Percentiles rank a stretch among this genome's conserved stretches.
phyloP scores from a whole-genome alignment of 495 filamentous ascomycete species.

The Aspergillus homomorphus region DNA sequence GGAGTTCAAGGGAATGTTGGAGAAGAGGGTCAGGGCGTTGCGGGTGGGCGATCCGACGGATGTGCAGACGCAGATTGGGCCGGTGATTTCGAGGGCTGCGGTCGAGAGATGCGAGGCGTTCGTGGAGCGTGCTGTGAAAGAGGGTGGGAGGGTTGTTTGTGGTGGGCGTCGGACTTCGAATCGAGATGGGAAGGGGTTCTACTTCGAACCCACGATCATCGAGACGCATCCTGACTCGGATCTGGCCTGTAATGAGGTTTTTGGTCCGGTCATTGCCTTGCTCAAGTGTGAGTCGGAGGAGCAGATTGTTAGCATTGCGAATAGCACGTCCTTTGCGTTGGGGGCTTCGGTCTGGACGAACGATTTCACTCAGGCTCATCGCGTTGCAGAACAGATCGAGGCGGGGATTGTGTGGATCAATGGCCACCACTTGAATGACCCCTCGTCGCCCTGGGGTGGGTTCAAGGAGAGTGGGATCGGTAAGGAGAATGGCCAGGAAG shows the following conservation, averaged over 20 bases:
- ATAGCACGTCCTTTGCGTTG: constrained; percentile 50
- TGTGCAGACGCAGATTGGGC: constrained; percentile 40
- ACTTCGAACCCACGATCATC: constrained; percentile 56
- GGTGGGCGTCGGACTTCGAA: constrained; percentile 35
- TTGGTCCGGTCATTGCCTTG: constrained; percentile 50
- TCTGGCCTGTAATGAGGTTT: constrained; percentile 44
- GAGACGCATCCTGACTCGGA: constrained; percentile 27
- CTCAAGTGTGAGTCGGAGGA: constrained; percentile 47
- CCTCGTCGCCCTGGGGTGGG: constrained; percentile 59
- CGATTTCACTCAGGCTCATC: constrained; percentile 55
- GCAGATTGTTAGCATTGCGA: constrained; percentile 44
- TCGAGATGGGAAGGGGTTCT: constrained; percentile 48
- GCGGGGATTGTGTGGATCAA: constrained; percentile 63
- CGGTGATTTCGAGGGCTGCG: constrained; percentile 38
- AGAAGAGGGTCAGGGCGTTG: constrained; percentile 37
- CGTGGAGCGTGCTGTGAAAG: constrained; percentile 31
- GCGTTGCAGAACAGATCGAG: constrained; percentile 53
- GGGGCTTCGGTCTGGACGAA: constrained; percentile 58
- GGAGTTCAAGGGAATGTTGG: constrained; percentile 33
- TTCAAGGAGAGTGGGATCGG: constrained; percentile 54
- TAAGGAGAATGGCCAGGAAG: constrained; percentile 56
- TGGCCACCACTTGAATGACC: constrained; percentile 59
- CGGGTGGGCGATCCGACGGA: constrained; percentile 52
- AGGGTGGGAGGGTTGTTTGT: constrained; percentile 29
- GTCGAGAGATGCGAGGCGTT: constrained; percentile 34